Conservation (phyloP, 345 rosid species). For the Gossypium turneri region DNA sequence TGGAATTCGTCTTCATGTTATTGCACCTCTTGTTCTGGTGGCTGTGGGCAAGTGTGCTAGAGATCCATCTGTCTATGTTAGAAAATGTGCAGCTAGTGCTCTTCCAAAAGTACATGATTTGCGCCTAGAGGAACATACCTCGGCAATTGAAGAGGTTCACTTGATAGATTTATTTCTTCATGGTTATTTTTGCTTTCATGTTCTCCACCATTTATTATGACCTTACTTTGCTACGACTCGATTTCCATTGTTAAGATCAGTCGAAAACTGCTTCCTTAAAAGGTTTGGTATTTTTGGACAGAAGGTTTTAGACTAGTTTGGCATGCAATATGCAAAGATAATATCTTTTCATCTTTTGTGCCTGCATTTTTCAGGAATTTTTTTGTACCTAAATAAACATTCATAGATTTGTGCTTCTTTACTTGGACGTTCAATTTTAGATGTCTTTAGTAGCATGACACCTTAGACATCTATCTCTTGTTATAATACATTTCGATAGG, state of each 20-base stretch:
- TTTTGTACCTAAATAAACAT: background rate
- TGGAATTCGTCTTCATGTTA: constrained; percentile 78
- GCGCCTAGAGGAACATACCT: constrained; percentile 65
- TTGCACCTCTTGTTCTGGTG: constrained; percentile 82
- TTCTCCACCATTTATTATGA: background rate
- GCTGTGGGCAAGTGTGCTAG: constrained; percentile 84
- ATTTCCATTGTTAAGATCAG: background rate
- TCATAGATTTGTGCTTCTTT: background rate
- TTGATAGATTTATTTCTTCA: constrained; percentile 9
- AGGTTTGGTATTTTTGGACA: background rate
- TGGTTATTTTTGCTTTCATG: background rate
- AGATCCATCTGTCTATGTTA: constrained; percentile 89
- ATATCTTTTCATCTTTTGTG: background rate
- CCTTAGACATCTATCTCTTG: background rate
- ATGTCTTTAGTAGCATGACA: background rate
- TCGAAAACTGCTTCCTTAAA: background rate
- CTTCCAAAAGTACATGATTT: constrained; percentile 88
- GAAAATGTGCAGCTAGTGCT: constrained; percentile 96
- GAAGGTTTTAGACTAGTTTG: background rate
- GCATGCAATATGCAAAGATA: background rate
- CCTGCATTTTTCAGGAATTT: background rate
- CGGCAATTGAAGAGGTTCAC: constrained; percentile 75
- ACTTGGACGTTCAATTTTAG: background rate
- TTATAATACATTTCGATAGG: background rate
- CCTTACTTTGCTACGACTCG: background rate